Percentiles rank a stretch among this genome's conserved stretches.
phyloP scores from a whole-genome alignment of 345 rosid species.

The Eutrema heterophyllum region DNA sequence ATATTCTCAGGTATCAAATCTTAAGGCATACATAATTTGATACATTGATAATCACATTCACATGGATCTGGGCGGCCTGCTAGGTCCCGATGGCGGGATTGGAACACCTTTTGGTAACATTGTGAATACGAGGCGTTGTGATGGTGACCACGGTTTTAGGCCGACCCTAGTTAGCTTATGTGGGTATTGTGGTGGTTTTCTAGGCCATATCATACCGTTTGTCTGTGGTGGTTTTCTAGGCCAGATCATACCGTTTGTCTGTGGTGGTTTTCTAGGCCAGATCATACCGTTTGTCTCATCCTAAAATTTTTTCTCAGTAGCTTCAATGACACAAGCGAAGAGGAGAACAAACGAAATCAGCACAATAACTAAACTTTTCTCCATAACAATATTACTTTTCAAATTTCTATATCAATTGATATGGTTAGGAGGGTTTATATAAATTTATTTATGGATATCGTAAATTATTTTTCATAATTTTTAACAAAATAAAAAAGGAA shows the following conservation, averaged over 20 bases:
- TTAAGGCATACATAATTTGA: too few relatives aligned
- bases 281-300: background rate
- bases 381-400: background rate
- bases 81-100: slow-evolving; percentile 18
- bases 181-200: background rate
- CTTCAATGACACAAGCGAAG: slow-evolving; percentile 1
- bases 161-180: background rate
- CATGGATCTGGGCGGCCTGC: background rate
- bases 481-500: too few relatives aligned
- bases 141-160: background rate
- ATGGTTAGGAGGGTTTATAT: background rate
- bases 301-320: background rate
- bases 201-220: too few relatives aligned
- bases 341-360: slow-evolving; percentile 1
- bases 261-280: background rate
- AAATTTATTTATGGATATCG: too few relatives aligned
- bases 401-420: background rate
- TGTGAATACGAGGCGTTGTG: background rate
- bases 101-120: slow-evolving; percentile 18
- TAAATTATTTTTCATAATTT: too few relatives aligned
- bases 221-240: too few relatives aligned
- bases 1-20: too few relatives aligned
- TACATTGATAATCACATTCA: too few relatives aligned
- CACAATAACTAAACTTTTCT: background rate
- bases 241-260: too few relatives aligned